Evolutionary conservation across 1,284 basidiomycete genomes (phyloP), one percentile per base, ranked within the genome.

Genomic region (Sanghuangporus weigelae): DNA sequence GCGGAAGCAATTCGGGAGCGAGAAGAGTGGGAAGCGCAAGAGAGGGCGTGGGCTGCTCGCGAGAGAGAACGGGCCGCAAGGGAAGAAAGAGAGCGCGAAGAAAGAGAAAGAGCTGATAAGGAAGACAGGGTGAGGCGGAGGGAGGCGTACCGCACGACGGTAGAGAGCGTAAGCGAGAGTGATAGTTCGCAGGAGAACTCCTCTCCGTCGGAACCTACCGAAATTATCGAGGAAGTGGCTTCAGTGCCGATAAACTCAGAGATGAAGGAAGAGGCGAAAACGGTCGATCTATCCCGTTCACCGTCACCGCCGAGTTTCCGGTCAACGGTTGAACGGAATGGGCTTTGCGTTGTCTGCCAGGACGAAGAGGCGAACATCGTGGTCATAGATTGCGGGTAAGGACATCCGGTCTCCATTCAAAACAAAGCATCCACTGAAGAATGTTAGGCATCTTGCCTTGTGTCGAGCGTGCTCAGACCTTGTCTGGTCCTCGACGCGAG

Each of bases 311-410:
- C 44, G 7, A 50, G 39, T 39, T n/a, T 44, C n/a, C 40, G 31
- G 16, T 40, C 56, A 8, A n/a, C 23, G 19, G 73, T 82, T 5
- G 91, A 93, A 64, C 81, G 89, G 21, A 81, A 80, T 12, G 93
- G 93, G 0, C 74, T 94, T 2, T 96, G 93, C 72, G 90, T 95
- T 0, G 84, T 95, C 16, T 96, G 93, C 72, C 92, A 95, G 72
- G 93, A 95, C 68, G 90, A 94, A 63, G 93, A 95, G 68, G 93
- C 93, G 0, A 93, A 90, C 67, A 90, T 96, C 60, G 93, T 92
- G 1, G 87, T 94, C 58, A 90, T 95, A n/a, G 93, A 96, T 74
- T 96, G 93, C 83, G 93, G 93, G 89, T 92, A 72, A 31, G 26
- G 56, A 87, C 81, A 2, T 53, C 39, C 60, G 56, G 42, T 35